Conservation (phyloP, 179 eudicot species). For the Drosera spatulata region DNA sequence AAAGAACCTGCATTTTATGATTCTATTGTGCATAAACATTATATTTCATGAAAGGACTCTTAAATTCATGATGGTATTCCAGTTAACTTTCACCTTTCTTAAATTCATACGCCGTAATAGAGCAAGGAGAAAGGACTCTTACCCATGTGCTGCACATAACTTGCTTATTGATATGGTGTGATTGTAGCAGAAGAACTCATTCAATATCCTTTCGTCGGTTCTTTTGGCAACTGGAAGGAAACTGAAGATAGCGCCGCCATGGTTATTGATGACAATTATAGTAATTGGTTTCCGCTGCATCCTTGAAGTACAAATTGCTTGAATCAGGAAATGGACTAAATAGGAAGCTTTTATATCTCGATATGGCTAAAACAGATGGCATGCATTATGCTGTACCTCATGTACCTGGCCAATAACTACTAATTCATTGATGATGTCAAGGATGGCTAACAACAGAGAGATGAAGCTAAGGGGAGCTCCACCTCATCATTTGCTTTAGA, state of each 20-base stretch:
- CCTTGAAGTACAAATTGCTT: conserved; percentile 28
- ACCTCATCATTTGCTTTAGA: background rate
- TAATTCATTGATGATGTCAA: no score
- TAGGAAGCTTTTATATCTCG: background rate
- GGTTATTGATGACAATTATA: conserved; percentile 79
- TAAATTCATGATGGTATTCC: no score
- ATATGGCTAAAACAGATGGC: background rate
- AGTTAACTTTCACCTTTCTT: no score
- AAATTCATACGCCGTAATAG: no score
- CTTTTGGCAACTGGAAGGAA: conserved; percentile 77
- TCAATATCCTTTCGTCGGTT: conserved; percentile 31
- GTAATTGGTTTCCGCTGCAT: conserved; percentile 69
- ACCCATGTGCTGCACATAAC: conserved; percentile 89
- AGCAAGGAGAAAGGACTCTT: conserved; percentile 7
- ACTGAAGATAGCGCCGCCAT: conserved; percentile 93
- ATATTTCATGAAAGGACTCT: no score
- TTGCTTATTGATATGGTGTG: conserved; percentile 58
- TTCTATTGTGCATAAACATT: no score
- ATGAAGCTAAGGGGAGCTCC: background rate
- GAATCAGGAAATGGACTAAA: background rate
- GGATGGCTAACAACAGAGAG: background rate
- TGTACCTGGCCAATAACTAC: no score
- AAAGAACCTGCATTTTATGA: no score
- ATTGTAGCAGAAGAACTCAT: conserved; percentile 69
- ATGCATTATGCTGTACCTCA: background rate